phyloP scores from a whole-genome alignment of 441 rosid genomes.

The Gossypium gossypioides region DNA sequence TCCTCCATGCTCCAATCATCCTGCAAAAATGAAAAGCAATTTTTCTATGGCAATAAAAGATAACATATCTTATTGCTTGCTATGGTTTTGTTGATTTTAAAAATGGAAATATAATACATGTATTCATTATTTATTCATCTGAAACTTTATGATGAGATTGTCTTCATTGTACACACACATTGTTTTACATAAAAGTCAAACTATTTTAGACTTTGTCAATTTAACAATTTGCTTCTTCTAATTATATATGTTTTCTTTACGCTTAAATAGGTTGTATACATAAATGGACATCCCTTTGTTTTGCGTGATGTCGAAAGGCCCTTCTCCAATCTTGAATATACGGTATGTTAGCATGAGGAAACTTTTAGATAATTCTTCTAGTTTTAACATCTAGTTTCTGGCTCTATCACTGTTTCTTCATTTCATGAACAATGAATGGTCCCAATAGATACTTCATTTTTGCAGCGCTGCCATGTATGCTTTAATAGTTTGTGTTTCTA shows the following conservation, averaged over 20 bases:
- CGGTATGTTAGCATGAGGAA: conserved; percentile 38
- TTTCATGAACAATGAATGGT: background rate
- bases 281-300: conserved; percentile 94
- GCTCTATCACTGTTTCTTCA: background rate
- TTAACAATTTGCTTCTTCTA: background rate
- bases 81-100: background rate
- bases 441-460: background rate
- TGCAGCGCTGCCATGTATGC: background rate
- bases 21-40: background rate
- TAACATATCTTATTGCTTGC: background rate
- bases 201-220: background rate
- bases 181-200: conserved; percentile 1
- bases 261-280: conserved; percentile 71
- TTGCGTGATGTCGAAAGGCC: conserved; percentile 96
- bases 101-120: background rate
- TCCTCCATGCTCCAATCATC: background rate
- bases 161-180: background rate
- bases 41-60: background rate
- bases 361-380: background rate
- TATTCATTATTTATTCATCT: background rate
- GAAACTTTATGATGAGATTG: background rate
- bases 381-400: background rate
- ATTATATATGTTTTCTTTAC: conserved; percentile 5
- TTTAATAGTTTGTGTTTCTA: background rate
- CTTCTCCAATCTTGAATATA: conserved; percentile 90